phyloP scores from a whole-genome alignment of 768 basidiomycete genomes.

The Suillus fuscotomentosus region DNA sequence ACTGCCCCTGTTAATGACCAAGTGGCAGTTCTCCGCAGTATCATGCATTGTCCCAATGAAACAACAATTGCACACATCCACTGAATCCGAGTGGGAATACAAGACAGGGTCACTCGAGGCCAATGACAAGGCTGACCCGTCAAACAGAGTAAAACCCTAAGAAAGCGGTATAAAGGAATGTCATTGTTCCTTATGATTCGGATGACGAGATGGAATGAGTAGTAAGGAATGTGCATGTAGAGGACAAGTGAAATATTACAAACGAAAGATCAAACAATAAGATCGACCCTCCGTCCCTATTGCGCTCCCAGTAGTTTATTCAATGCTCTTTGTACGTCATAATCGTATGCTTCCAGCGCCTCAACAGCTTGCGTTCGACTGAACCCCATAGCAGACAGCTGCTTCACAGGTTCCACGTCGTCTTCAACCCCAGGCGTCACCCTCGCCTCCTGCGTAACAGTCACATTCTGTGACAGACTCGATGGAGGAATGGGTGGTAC shows the following conservation, averaged over 20 bases:
- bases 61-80: no score
- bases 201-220: conserved; percentile 11
- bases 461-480: conserved; percentile 32
- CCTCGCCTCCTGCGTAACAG: conserved; percentile 45
- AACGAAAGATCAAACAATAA: conserved; percentile 16
- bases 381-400: conserved; percentile 90
- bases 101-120: conserved; percentile 5
- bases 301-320: conserved; percentile 62
- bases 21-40: conserved; percentile 9
- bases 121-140: conserved; percentile 6
- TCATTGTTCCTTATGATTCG: conserved; percentile 2
- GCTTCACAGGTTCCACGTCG: conserved; percentile 74
- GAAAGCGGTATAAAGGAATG: conserved; percentile 4
- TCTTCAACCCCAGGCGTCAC: conserved; percentile 60
- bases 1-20: not conserved
- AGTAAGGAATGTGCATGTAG: conserved; percentile 30
- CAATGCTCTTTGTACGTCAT: conserved; percentile 76
- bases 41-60: not conserved
- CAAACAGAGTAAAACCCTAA: not conserved
- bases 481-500: conserved; percentile 42
- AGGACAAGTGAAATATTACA: conserved; percentile 19
- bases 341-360: conserved; percentile 82
- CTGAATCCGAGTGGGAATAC: conserved; percentile 15
- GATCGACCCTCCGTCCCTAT: conserved; percentile 14
- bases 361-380: conserved; percentile 75